Base-by-base conservation (phyloP, 805 yeast genomes). In the Lipomyces oligophaga region DNA sequence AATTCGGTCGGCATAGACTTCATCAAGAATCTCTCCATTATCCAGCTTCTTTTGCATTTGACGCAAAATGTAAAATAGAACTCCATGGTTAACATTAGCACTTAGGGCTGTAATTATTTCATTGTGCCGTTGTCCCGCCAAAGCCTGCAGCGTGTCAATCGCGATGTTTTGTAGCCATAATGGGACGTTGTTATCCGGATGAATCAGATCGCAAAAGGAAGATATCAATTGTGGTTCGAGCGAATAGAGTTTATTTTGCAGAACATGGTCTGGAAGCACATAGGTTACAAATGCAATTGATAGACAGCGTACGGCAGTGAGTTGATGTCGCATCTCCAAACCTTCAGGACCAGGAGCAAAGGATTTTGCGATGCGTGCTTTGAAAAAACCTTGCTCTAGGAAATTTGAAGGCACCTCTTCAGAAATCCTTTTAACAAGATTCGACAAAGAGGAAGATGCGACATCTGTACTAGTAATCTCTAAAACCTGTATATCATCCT, bases 1-100 rank as follows among this genome's bases (percentile, higher is more conserved):
- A 67, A 79, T 64, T 58, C 76, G 56, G 16, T 66, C 61, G 44
- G 72, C 69, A 60, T 66, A 73, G 22, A 74, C 75, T 49, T 80
- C 80, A 22, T 75, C 77, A 5, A 18, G 60, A 63, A 4, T 59
- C 1, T 66, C 71, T 1, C 75, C 73, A 7, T 68, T 66, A 38
- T 70, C 64, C 28, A 79, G 55, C 34, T 72, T 66, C 47, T 79
- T 77, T 44, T 77, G 70, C n/a, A 86, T 77, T 34, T 72, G 71
- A 46, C 89, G 75, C 24, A 88, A 63, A 25, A 81, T 75, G 59
- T 85, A 88, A 67, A 83, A 85, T 32, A 89, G 60, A 10, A 80
- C 67, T 1, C 97, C 97, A 64, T 89, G 96, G 50, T 81, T 79
- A 32, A 89, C 87, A 62, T 86, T 86, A 7, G 93, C 96, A 18